Evolutionary conservation across 257 asterid species (phyloP).

Genomic region (Solanum pinnatisectum): DNA sequence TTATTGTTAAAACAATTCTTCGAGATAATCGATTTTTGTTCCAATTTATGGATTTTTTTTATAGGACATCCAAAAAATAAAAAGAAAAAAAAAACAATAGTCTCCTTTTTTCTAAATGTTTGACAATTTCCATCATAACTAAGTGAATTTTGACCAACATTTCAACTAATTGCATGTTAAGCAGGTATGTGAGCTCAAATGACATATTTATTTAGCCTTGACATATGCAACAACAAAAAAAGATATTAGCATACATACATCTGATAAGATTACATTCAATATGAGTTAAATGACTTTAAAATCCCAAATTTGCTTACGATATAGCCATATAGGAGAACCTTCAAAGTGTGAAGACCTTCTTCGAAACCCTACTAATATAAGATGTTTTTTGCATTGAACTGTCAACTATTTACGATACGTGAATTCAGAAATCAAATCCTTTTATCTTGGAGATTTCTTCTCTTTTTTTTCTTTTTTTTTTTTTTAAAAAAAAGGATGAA

Average conservation of each 20-base stretch:
- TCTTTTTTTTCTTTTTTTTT: fast-evolving
- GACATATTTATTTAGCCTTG: neutral
- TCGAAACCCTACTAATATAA: neutral
- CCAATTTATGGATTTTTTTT: neutral
- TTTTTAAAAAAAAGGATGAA: neutral
- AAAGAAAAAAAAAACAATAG: neutral
- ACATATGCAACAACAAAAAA: neutral
- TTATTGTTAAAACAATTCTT: neutral
- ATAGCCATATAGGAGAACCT: neutral
- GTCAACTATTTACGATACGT: neutral
- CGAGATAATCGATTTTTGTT: neutral
- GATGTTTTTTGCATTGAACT: neutral
- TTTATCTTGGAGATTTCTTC: neutral
- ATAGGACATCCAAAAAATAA: neutral
- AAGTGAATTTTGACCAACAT: neutral
- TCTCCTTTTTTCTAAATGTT: neutral
- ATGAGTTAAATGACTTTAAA: neutral
- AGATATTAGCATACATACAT: neutral
- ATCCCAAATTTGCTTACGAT: neutral
- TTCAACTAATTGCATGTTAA: neutral
- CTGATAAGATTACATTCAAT: neutral
- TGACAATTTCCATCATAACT: neutral
- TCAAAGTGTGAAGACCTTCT: neutral
- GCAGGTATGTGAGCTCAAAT: neutral
- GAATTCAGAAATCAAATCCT: neutral